Base-by-base conservation (phyloP, 2,329 filamentous ascomycete genomes). In the Alternaria triticimaculans region DNA sequence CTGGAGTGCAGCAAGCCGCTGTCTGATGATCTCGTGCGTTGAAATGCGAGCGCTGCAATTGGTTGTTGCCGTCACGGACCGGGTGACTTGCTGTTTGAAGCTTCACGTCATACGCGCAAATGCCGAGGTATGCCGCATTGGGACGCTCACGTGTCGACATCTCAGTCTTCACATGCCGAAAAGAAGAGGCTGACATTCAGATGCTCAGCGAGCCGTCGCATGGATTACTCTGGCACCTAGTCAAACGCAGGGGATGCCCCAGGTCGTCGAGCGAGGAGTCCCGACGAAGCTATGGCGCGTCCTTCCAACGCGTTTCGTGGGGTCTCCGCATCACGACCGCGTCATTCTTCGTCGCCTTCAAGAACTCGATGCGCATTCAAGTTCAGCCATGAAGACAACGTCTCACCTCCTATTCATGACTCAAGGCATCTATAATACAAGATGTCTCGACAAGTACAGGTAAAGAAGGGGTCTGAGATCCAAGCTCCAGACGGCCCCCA, bases 401-500 rank as follows among this genome's bases (percentile, higher is more conserved):
- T 37, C 49, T n/a, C 23, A 7, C 28, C 8, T 25, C 28, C 20
- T 25, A 21, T 53, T 37, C 28, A 10, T 23, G 4, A 41, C 23
- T 53, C 49, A 41, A 11, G 3, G 21, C 49, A n/a, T 14, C 0
- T 7, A 14, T 21, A 37, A 41, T 5, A 58, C 41, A 62, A 10
- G 6, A 76, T 77, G 65, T 66, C 73, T 28, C 63, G 72, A n/a
- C 69, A 74, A 59, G 73, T 78, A 4, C 62, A 69, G 44, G 69
- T 78, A 6, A 77, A 74, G 63, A 76, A 72, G 46, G 70, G 60
- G 10, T 70, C 74, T 11, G 74, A 76, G 18, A 75, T 77, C 51
- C 70, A 68, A 45, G 66, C 73, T n/a, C 71, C 75, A 21, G 78
- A 78, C 50, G 83, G 84, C 33, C 82, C 82, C 41, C 82, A 84